Percentiles rank a stretch among this genome's conserved stretches.
Evolutionary conservation across 495 filamentous ascomycete species (phyloP).

Genomic region (Penicillium daleae): DNA sequence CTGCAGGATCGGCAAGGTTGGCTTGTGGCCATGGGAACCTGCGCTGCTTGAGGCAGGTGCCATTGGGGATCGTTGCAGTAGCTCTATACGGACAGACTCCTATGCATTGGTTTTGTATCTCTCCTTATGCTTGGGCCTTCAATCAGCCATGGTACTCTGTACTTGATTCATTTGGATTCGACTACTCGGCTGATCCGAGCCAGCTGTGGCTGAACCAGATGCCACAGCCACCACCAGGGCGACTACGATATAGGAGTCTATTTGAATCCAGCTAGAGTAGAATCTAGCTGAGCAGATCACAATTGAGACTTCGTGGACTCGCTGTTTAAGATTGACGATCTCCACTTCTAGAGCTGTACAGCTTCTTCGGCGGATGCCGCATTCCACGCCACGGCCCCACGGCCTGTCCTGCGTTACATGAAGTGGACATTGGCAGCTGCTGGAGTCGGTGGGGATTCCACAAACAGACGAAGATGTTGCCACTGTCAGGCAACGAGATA

Average conservation of each 20-base stretch:
- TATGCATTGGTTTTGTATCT: neutral
- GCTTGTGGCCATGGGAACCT: neutral
- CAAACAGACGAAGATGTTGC: conserved; percentile 13
- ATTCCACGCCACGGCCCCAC: conserved; percentile 26
- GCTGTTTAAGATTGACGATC: neutral
- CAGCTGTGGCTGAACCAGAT: neutral
- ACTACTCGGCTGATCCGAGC: neutral
- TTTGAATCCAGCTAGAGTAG: neutral
- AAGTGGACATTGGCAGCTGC: conserved; percentile 7
- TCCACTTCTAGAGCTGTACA: neutral
- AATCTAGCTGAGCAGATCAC: neutral
- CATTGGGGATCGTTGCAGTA: neutral
- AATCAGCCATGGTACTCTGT: neutral
- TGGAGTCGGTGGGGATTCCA: conserved; percentile 9
- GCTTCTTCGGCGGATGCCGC: conserved; percentile 4
- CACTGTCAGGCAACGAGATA: conserved; percentile 25
- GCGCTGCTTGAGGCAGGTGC: neutral
- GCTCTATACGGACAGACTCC: neutral
- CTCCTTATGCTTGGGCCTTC: neutral
- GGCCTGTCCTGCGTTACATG: neutral
- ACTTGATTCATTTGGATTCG: neutral
- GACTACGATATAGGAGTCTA: neutral
- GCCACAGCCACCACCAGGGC: neutral
- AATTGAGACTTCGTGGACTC: neutral
- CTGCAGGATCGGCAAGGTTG: conserved; percentile 9